Conservation (phyloP, 2,329 filamentous ascomycete genomes). For the Epicoccum sorghinum region DNA sequence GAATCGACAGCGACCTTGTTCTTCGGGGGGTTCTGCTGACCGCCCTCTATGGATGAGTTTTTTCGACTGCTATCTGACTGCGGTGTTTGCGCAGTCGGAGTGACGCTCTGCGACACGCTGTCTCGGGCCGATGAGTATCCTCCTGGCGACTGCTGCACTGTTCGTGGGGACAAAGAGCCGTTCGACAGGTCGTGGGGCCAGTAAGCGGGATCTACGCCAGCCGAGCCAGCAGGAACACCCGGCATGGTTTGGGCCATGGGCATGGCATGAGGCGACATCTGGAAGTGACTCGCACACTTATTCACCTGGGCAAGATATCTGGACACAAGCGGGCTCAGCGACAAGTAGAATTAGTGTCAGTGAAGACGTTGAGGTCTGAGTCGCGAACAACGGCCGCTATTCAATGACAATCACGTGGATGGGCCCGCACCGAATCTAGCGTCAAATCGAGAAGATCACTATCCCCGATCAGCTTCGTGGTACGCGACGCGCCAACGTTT, state of each 20-base stretch:
- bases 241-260: slow-evolving; percentile 33
- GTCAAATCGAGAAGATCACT: slow-evolving; percentile 14
- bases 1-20: slow-evolving; percentile 17
- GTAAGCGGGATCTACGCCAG: slow-evolving; percentile 42
- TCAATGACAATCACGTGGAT: slow-evolving; percentile 18
- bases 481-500: slow-evolving; percentile 18
- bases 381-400: slow-evolving; percentile 22
- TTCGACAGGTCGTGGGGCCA: slow-evolving; percentile 37
- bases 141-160: slow-evolving; percentile 37
- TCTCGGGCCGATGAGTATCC: slow-evolving; percentile 38
- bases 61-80: slow-evolving; percentile 33
- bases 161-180: slow-evolving; percentile 26
- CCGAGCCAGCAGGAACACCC: slow-evolving; percentile 32
- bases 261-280: slow-evolving; percentile 34
- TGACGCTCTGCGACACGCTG: slow-evolving; percentile 33
- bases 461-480: slow-evolving; percentile 21
- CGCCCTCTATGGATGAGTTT: slow-evolving; percentile 19
- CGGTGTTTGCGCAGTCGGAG: slow-evolving; percentile 42
- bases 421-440: slow-evolving; percentile 14
- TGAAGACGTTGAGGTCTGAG: slow-evolving; percentile 30
- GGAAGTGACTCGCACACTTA: slow-evolving; percentile 6
- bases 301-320: slow-evolving; percentile 14
- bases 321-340: slow-evolving; percentile 19
- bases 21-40: slow-evolving; percentile 28
- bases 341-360: slow-evolving; percentile 28